Evolutionary conservation across 2,329 filamentous ascomycete species (phyloP), one percentile per base, ranked within the genome.

Genomic region (Thermomyces lanuginosus): DNA sequence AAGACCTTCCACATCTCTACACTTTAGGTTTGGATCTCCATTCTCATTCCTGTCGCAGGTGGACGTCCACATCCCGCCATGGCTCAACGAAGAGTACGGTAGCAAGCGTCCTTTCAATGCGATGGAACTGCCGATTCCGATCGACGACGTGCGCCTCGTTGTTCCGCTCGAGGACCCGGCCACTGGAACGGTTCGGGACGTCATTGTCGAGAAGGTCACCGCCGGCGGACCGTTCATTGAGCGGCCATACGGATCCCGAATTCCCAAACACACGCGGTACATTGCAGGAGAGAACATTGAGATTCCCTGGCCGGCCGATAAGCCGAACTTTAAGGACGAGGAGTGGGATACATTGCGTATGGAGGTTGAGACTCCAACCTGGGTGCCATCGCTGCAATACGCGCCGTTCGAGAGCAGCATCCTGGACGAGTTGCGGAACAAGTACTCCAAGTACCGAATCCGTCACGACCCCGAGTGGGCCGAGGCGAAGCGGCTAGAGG

Each of bases 381-480:
- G 79, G 48, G 62, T 75, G 29, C 83, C 84, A n/a, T 78, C 72
- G 18, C 62, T 95, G 13, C 60, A 83, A 15, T 61, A 66, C 9
- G 66, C 78, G 14, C 86, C 86, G 8, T 81, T 92, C 66, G 83
- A 86, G 4, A 55, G 63, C 16, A 58, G 55, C n/a, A 67, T 93
- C 19, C 66, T 92, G 38, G 74, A 92, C 49, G 86, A 95, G 61
- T 63, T 95, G 46, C 68, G 83, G 46, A 76, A 78, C 60, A 76
- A 73, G 48, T 92, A 75, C 64, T 79, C 75, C 40, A 71, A 67
- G 43, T 89, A 84, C 69, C 66, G 83, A 44, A 82, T 74, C 28
- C 65, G 80, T 24, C 81, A 92, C 56, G 77, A 83, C 36, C 58
- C 67, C 23, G 76, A 76, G 49, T 92, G 76, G 48, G 52, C 84